Conservation (phyloP, 345 rosid genomes). For the Salix viminalis region DNA sequence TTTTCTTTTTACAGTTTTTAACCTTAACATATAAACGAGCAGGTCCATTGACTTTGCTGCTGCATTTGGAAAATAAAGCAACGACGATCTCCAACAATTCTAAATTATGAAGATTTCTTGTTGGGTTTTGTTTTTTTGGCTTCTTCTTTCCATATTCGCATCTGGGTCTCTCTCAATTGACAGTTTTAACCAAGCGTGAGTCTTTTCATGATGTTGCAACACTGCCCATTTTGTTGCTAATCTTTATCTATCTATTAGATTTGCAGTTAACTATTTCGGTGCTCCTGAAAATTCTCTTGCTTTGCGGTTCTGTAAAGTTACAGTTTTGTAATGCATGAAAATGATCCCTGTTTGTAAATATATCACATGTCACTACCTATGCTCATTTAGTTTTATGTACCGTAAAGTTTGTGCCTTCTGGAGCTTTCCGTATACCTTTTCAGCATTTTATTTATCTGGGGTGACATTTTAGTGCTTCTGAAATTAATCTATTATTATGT, state of each 20-base stretch:
- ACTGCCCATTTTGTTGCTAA: not conserved
- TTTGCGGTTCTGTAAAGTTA: not conserved
- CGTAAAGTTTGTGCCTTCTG: not conserved
- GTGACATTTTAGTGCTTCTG: not conserved
- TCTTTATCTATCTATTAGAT: constrained; percentile 4
- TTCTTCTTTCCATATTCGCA: constrained; percentile 41
- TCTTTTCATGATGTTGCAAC: constrained; percentile 3
- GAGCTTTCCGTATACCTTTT: not conserved
- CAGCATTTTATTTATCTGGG: not conserved
- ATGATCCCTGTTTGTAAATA: not conserved
- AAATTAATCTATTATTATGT: not conserved
- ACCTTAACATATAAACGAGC: not conserved
- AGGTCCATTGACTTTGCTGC: constrained; percentile 9
- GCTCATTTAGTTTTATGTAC: not conserved
- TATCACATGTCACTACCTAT: not conserved
- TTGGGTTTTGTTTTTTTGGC: constrained; percentile 29
- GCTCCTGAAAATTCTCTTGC: not conserved
- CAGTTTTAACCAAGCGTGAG: constrained; percentile 75
- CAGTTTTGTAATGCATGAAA: not conserved
- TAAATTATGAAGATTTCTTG: constrained; percentile 48
- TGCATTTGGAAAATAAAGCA: constrained; percentile 28
- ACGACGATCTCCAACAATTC: constrained; percentile 18
- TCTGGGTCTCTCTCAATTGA: constrained; percentile 55
- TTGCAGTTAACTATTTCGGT: not conserved
- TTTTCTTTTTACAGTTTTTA: not conserved